Evolutionary conservation across 2,329 filamentous ascomycete genomes (phyloP), one percentile per base, ranked within the genome.

Genomic region (Fusarium newnesense): DNA sequence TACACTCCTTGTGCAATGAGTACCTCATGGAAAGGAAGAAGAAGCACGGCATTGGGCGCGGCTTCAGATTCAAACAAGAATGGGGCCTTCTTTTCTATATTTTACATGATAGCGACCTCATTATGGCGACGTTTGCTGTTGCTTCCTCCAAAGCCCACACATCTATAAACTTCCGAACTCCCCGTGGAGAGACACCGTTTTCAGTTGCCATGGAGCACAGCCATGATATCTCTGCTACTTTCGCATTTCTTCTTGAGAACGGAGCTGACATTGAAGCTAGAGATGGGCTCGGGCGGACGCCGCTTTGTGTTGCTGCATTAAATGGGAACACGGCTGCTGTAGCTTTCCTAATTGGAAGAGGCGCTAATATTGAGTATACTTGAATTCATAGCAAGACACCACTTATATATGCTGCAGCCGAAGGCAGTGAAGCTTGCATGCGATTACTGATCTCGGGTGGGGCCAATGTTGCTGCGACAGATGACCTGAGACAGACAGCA

Each of bases 201-300:
- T 3, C 13, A 7, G 0, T 44, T 9, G 32, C 19, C 0, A 5
- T 10, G n/a, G 12, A 5, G 0, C 4, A 10, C 2, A 3, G 6
- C 0, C 10, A 12, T 5, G 11, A 36, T 13, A 8, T 24, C 7
- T 0, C 1, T 0, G 10, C 28, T 3, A 18, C 34, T 21, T 4
- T 58, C 5, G 5, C 16, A 7, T 9, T 37, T 7, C 7, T 58
- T 0, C 7, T 58, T 5, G 16, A 30, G 9, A 16, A 10, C 4
- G 54, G 32, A 2, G 19, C 3, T 18, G 15, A 34, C 9, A 36
- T 58, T 13, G 30, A 46, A 21, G 0, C 32, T 21, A 12, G 0
- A 21, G 36, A 34, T n/a, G 5, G 4, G 9, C 5, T 0, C 5
- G 21, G 15, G 7, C 7, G 3, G 19, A 34, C 39, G 18, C 9